A percentile compares a stretch with the other conserved stretches of the same genome.
phyloP scores from a whole-genome alignment of 225 moss, liverwort and hornwort species.

The Sphagnum contortum region DNA sequence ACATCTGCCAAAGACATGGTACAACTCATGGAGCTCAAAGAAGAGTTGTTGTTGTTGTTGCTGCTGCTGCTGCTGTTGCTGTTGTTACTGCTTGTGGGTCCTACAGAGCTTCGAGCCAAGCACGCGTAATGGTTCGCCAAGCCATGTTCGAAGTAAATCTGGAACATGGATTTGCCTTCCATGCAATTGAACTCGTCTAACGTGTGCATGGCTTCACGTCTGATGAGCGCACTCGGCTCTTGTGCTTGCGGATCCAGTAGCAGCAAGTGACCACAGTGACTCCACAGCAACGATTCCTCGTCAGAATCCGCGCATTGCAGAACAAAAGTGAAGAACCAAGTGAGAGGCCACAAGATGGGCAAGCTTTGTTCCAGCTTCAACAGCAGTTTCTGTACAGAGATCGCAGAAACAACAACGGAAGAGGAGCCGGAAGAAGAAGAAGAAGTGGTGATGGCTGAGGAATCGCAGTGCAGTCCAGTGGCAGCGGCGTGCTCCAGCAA shows the following conservation, averaged over 20 bases:
- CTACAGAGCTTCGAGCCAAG: not conserved
- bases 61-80: no score
- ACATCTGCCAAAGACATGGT: not conserved
- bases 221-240: constrained; percentile 6
- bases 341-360: constrained; percentile 17
- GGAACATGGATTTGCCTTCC: constrained; percentile 19
- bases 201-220: constrained; percentile 17
- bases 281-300: constrained; percentile 17
- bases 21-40: not conserved
- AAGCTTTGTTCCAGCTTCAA: constrained; percentile 15
- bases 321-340: constrained; percentile 17
- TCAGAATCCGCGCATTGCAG: constrained; percentile 19
- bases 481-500: constrained; percentile 15
- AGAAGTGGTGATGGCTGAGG: no score
- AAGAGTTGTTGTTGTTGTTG: not conserved
- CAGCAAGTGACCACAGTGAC: constrained; percentile 18
- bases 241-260: constrained; percentile 19
- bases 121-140: constrained; percentile 25
- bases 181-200: constrained; percentile 13
- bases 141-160: constrained; percentile 24
- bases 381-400: constrained; percentile 19
- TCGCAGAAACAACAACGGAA: not conserved
- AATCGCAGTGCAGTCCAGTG: no score
- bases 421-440: no score
- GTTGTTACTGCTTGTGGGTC: no score